Percentiles rank a stretch among this genome's conserved stretches.
Conservation (phyloP, 176 grass and related monocot species). For the Hordeum vulgare region DNA sequence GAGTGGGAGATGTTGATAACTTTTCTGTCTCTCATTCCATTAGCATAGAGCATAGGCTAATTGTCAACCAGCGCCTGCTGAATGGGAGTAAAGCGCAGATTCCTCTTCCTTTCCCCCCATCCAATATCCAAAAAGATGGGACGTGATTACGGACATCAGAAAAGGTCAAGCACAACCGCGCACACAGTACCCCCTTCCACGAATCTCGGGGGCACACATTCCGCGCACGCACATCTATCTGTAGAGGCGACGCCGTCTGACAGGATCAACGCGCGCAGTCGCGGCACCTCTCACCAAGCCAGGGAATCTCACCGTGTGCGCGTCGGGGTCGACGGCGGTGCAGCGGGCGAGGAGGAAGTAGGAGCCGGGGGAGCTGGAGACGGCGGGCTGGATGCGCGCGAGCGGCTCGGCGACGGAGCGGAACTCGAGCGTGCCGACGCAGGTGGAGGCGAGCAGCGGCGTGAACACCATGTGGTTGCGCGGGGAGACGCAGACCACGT, state of each 20-base stretch:
- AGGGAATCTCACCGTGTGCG: conserved; percentile 50
- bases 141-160: background rate
- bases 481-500: conserved; percentile 91
- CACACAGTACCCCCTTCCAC: background rate
- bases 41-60: background rate
- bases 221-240: background rate
- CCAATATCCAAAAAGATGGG: background rate
- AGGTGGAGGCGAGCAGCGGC: conserved; percentile 94
- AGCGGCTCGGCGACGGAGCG: conserved; percentile 88
- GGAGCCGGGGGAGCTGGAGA: conserved; percentile 62
- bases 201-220: conserved; percentile 1
- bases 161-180: background rate
- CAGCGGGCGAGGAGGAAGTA: conserved; percentile 87
- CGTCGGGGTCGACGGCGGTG: conserved; percentile 57
- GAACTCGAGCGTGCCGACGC: conserved; percentile 99
- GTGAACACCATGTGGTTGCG: conserved; percentile 99
- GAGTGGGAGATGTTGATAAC: background rate
- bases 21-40: background rate
- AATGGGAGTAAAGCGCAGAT: background rate
- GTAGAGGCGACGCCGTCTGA: background rate
- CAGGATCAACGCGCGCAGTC: background rate
- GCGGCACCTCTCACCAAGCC: background rate
- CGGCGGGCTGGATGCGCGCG: conserved; percentile 76
- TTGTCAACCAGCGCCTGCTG: background rate
- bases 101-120: background rate